Evolutionary conservation across 176 grass and related monocot species (phyloP).

Genomic region (Musa acuminata): DNA sequence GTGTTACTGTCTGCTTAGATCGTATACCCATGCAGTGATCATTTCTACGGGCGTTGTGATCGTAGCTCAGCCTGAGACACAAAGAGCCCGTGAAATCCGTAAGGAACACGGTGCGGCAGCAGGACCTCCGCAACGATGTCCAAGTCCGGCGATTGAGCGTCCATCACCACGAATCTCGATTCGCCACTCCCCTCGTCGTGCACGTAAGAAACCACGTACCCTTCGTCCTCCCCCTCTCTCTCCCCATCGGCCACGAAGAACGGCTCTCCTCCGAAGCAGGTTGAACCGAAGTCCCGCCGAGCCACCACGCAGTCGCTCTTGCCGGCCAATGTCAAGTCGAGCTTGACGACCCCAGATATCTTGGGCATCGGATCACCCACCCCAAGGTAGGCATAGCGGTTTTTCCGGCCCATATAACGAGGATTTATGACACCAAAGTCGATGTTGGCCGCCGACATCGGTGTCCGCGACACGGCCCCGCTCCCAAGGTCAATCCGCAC

Average conservation of each 20-base stretch:
- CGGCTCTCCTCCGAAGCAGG: slow-evolving; percentile 68
- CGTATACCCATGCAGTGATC: too few relatives aligned
- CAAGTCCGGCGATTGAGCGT: slow-evolving; percentile 58
- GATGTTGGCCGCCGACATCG: slow-evolving; percentile 59
- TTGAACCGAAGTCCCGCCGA: slow-evolving; percentile 43
- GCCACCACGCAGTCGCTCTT: slow-evolving; percentile 63
- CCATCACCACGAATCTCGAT: slow-evolving; percentile 72
- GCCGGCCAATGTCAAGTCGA: slow-evolving; percentile 47
- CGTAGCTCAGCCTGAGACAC: too few relatives aligned
- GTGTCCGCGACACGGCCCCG: slow-evolving; percentile 50
- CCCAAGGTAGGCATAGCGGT: slow-evolving; percentile 67
- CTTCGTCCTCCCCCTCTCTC: slow-evolving; percentile 42
- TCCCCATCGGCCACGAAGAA: slow-evolving; percentile 63
- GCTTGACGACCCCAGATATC: slow-evolving; percentile 58
- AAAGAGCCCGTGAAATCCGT: slow-evolving; percentile 13
- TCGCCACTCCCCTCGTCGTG: slow-evolving; percentile 55
- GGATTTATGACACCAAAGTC: slow-evolving; percentile 76
- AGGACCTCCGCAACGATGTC: slow-evolving; percentile 72
- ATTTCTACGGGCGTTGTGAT: too few relatives aligned
- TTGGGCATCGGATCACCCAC: slow-evolving; percentile 68
- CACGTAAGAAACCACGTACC: slow-evolving; percentile 79
- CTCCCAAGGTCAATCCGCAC: slow-evolving; percentile 64
- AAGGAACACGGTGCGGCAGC: slow-evolving; percentile 60
- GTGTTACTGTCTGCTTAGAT: too few relatives aligned
- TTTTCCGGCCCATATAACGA: slow-evolving; percentile 42